These are phyloP conservation scores for Fusarium pseudocircinatum DNA, from an alignment of 2,329 filamentous ascomycete species.

Conservation along the genomic window DNA sequence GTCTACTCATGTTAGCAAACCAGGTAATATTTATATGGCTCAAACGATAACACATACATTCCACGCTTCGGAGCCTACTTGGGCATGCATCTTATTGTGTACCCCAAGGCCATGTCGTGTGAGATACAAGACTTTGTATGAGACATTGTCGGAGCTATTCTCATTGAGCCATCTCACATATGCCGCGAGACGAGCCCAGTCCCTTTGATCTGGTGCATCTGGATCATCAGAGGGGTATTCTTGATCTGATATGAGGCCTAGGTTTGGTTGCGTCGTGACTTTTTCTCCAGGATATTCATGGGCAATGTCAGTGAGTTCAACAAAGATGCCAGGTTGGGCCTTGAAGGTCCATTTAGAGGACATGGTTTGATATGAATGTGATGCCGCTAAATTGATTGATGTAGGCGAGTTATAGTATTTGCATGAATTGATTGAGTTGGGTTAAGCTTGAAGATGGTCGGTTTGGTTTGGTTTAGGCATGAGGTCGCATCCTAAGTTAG, in stretches of 20 bases:
- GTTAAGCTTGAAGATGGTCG: background rate
- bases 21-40: rapidly evolving
- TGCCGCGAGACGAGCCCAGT: constrained; percentile 62
- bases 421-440: background rate
- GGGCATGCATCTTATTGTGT: constrained; percentile 60
- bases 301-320: constrained; percentile 51
- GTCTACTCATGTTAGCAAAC: constrained; percentile 33
- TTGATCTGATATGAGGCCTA: constrained; percentile 62
- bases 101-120: constrained; percentile 67
- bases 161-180: constrained; percentile 60
- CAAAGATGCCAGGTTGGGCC: constrained; percentile 50
- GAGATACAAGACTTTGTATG: constrained; percentile 64
- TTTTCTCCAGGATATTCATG: constrained; percentile 43
- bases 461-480: background rate
- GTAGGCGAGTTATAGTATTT: background rate
- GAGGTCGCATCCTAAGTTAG: background rate
- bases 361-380: constrained; percentile 14
- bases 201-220: constrained; percentile 47
- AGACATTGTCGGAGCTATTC: constrained; percentile 52
- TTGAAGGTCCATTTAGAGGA: constrained; percentile 37
- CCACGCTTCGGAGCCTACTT: constrained; percentile 66
- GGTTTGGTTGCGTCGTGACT: constrained; percentile 56
- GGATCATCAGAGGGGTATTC: constrained; percentile 55
- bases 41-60: constrained; percentile 49
- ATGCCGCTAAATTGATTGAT: background rate